phyloP scores from a whole-genome alignment of 1,284 basidiomycete genomes.

The Boletus sp. region DNA sequence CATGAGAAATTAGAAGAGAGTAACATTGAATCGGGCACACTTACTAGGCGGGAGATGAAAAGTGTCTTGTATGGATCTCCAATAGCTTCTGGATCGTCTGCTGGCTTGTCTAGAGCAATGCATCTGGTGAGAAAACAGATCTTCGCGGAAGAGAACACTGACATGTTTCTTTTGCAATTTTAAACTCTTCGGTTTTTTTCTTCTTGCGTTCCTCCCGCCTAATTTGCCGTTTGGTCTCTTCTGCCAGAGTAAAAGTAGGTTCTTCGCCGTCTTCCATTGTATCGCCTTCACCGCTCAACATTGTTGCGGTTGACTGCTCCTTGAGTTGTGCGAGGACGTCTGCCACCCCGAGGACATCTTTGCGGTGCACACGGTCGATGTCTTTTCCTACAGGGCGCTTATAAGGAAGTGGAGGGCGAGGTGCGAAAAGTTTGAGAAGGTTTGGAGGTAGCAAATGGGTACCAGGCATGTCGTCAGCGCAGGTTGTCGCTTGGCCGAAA shows the following conservation, averaged over 20 bases:
- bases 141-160: conserved; percentile 31
- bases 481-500: conserved; percentile 5
- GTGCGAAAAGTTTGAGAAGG: conserved; percentile 90
- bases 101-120: conserved; percentile 71
- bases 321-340: conserved; percentile 67
- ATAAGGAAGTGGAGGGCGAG: conserved; percentile 84
- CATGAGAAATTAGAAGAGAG: conserved; percentile 24
- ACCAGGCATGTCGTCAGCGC: conserved; percentile 55
- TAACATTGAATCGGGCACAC: conserved; percentile 21
- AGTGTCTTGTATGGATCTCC: conserved; percentile 99
- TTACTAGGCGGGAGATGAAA: conserved; percentile 89
- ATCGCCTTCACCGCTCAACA: conserved; percentile 55
- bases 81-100: conserved; percentile 87
- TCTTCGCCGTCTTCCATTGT: conserved; percentile 79
- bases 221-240: conserved; percentile 75
- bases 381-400: conserved; percentile 80
- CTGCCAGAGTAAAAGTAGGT: conserved; percentile 69
- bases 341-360: conserved; percentile 74
- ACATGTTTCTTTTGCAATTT: conserved; percentile 81
- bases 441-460: conserved; percentile 91
- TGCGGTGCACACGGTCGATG: conserved; percentile 66
- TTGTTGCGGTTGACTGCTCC: conserved; percentile 68
- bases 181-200: conserved; percentile 75
- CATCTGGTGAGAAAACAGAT: conserved; percentile 11
- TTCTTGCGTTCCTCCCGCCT: conserved; percentile 78